Conservation (phyloP, 805 yeast genomes). For the Brettanomyces sp. region DNA sequence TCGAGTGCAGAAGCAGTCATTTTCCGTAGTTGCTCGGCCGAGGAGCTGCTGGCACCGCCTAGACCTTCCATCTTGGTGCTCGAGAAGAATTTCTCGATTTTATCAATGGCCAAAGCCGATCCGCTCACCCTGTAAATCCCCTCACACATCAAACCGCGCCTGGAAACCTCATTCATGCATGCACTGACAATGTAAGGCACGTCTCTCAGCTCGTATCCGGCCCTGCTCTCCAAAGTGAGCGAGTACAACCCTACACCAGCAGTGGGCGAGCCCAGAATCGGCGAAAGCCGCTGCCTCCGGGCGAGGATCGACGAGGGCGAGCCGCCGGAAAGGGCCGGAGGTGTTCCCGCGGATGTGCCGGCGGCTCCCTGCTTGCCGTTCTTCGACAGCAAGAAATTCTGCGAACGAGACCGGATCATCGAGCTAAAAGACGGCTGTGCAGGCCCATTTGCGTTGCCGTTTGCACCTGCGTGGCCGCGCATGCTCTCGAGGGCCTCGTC, state of each 20-base stretch:
- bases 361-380: too few relatives aligned
- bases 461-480: slow-evolving; percentile 1
- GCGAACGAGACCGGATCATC: neutral
- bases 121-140: slow-evolving; percentile 92
- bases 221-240: slow-evolving; percentile 54
- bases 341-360: too few relatives aligned
- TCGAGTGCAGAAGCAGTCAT: slow-evolving; percentile 10
- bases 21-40: neutral
- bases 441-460: too few relatives aligned
- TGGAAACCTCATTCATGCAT: slow-evolving; percentile 72
- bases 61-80: slow-evolving; percentile 22
- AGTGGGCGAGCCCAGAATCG: slow-evolving; percentile 15
- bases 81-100: slow-evolving; percentile 27
- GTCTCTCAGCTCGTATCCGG: slow-evolving; percentile 46
- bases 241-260: slow-evolving; percentile 21
- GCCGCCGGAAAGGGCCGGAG: too few relatives aligned
- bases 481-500: slow-evolving; percentile 14
- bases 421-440: neutral
- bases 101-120: slow-evolving; percentile 55
- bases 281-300: neutral
- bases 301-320: too few relatives aligned
- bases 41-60: slow-evolving; percentile 12
- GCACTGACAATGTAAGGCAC: slow-evolving; percentile 66
- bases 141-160: slow-evolving; percentile 64
- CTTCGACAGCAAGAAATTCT: neutral